Conservation (phyloP, 768 basidiomycete genomes). For the Lactarius pseudohatsudake region DNA sequence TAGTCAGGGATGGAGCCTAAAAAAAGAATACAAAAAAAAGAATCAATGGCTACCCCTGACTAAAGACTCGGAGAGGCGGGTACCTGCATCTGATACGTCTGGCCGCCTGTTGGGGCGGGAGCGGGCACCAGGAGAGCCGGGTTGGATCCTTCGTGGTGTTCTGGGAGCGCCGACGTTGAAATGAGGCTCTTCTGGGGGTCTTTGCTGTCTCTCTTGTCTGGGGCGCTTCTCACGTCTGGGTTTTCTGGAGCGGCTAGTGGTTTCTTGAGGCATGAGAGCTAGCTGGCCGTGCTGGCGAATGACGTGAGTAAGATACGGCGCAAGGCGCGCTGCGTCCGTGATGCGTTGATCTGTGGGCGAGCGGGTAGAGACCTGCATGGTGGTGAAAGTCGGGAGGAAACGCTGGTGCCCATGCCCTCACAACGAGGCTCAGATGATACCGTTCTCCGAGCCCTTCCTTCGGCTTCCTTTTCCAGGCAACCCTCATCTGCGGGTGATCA, state of each 20-base stretch:
- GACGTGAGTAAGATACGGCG: constrained; percentile 60
- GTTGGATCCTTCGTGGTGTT: constrained; percentile 22
- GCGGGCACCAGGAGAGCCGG: constrained; percentile 26
- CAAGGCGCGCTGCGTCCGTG: constrained; percentile 35
- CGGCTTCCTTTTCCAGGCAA: constrained; percentile 24
- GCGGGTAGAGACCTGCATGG: constrained; percentile 29
- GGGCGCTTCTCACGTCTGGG: constrained; percentile 36
- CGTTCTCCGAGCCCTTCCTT: constrained; percentile 15
- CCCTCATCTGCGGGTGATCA: constrained; percentile 9
- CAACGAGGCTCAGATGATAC: constrained; percentile 28
- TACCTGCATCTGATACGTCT: constrained; percentile 38
- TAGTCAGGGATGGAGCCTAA: constrained; percentile 50
- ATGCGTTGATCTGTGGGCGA: constrained; percentile 30
- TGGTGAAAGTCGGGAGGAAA: constrained; percentile 28
- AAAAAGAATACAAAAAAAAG: background rate
- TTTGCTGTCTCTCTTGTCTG: constrained; percentile 20
- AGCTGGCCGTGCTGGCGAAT: constrained; percentile 54
- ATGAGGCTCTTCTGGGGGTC: constrained; percentile 27
- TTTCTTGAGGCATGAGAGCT: constrained; percentile 52
- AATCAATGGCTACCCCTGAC: constrained; percentile 1
- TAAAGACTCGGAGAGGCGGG: constrained; percentile 11
- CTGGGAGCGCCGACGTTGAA: constrained; percentile 29
- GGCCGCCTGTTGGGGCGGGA: constrained; percentile 25
- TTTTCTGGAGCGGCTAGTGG: constrained; percentile 48
- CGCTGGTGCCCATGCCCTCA: constrained; percentile 29